Evolutionary conservation across 768 basidiomycete genomes (phyloP), one percentile per base, ranked within the genome.

Genomic region (Pholiota molesta): DNA sequence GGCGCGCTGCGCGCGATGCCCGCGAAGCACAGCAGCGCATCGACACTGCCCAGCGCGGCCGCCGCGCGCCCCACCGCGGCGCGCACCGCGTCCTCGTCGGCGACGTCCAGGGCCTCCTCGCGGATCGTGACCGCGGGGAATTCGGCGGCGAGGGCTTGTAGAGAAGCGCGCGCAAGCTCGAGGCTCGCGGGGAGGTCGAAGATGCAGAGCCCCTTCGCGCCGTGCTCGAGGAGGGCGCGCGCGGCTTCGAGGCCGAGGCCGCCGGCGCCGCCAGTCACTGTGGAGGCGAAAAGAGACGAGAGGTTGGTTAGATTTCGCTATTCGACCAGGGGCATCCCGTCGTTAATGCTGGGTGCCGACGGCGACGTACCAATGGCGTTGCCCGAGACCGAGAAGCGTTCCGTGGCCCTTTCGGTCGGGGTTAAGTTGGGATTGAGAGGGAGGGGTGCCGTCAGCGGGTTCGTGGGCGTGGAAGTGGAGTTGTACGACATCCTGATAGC

Each of bases 221-320:
- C 81, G 47, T 82, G 81, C 57, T 81, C 81, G 8, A 82, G 73
- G 13, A 82, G 69, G 5, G 75, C 77, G n/a, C 75, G 76, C 6
- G 71, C 73, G 13, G 72, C 72, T 60, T 72, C 75, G 11, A 80
- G 55, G 6, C 75, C 79, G 11, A 81, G 72, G 55, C 69, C 65
- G 0, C 80, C 79, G 29, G 79, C 77, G 23, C 82, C 81, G 6
- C 78, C 79, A 2, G 79, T 82, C 19, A 81, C 80, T 82, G 45
- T 39, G 33, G 42, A 2, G 40, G 40, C n/a, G 2, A 19, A 17
- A 17, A 7, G n/a, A n/a, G 14, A 42, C 4, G 44, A 47, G 19
- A 26, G 2, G 2, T 23, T n/a, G 5, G 42, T 44, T 3, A 44
- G 42, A 14, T 44, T 19, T 44, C 19, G n/a, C 19, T 37, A 11